Conservation (phyloP, 352 stramenopile species). For the Thraustochytrium sp. region DNA sequence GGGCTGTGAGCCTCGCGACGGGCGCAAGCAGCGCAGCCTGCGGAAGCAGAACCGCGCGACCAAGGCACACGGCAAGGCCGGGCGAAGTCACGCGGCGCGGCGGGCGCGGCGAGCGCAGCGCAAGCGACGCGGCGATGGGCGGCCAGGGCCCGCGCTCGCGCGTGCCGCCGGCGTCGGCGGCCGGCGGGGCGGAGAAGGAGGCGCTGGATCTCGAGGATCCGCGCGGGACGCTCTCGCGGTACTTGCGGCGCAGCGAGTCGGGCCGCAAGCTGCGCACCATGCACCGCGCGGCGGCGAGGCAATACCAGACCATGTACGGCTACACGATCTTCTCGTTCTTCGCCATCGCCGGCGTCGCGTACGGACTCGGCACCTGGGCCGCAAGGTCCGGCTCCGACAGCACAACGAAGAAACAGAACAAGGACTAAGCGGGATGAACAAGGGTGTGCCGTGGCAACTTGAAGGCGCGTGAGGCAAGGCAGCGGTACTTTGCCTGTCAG, state of each 20-base stretch:
- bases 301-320: constrained; percentile 12
- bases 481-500: too few species aligned
- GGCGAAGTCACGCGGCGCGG: not conserved
- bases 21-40: too few species aligned
- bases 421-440: too few species aligned
- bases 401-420: not conserved
- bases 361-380: not conserved
- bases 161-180: not conserved
- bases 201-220: not conserved
- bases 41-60: not conserved
- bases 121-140: too few species aligned
- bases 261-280: not conserved
- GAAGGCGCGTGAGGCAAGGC: too few species aligned
- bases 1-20: too few species aligned
- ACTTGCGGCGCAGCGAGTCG: constrained; percentile 5
- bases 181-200: not conserved
- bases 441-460: too few species aligned
- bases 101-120: too few species aligned
- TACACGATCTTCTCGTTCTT: constrained; percentile 28
- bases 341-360: not conserved
- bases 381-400: too few species aligned
- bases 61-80: not conserved
- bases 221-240: not conserved
- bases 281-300: not conserved
- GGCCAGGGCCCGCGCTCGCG: too few species aligned